Evolutionary conservation across 805 yeast species (phyloP), one percentile per base, ranked within the genome.

Genomic region (Monosporozyma servazzii): DNA sequence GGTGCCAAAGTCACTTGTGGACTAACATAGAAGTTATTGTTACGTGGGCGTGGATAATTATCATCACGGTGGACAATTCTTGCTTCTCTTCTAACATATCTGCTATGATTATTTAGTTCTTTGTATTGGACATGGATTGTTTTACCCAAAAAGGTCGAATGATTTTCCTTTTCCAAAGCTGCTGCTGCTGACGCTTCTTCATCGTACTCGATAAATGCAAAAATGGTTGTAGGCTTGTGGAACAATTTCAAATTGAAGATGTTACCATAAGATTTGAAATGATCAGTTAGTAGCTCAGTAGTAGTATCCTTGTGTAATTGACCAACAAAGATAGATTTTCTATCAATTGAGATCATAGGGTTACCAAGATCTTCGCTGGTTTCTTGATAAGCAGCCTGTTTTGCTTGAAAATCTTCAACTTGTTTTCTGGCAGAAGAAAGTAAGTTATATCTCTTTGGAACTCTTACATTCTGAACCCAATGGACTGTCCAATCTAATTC

Each of bases 81-180:
- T 25, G 49, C 49, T 23, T 54, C 43, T 37, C 54, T 60, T 68
- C 62, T 64, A 6, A 48, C 50, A 50, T 58, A 58, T 23, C 51
- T 44, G 11, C 62, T 59, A 41, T 65, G 62, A 60, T 80, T 67
- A 43, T 66, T 65, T 59, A 81, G 67, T 64, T 86, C 93, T 52
- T 86, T 78, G 63, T 84, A 86, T 66, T 87, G 95, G 46, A 88
- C 96, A 65, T 86, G 93, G 74, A 88, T 84, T 8, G 91, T 84
- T 64, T 77, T 82, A 52, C 79, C 80, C 59, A 79, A 70, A 62
- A 88, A 80, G 65, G 82, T 77, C 2, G 95, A 75, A 67, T 88
- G 95, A 63, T 89, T 88, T 62, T 86, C 93, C 54, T 82, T 75
- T 65, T 88, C 95, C 50, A 88, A 87, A 1, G 96, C 96, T 47